Percentiles rank a stretch among this genome's conserved stretches.
These are phyloP conservation scores for Podaxis sp. DNA, from an alignment of 768 basidiomycete genomes.

Conservation along the genomic window DNA sequence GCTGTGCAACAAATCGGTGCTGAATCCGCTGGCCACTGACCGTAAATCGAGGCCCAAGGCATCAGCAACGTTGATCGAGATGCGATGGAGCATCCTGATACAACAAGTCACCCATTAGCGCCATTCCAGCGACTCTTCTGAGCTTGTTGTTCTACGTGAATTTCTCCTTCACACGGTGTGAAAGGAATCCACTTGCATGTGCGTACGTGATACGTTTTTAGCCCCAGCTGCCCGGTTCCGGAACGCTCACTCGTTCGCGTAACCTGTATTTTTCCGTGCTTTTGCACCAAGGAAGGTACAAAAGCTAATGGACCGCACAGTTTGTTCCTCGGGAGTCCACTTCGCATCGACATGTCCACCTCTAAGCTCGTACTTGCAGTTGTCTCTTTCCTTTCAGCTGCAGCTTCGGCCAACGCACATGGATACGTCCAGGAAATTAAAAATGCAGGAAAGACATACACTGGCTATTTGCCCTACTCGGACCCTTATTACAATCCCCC, in stretches of 20 bases:
- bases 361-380: not conserved
- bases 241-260: not conserved
- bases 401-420: conserved; percentile 26
- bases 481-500: conserved; percentile 34
- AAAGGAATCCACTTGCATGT: not conserved
- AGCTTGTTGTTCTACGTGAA: not conserved
- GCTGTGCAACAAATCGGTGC: too few relatives aligned
- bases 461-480: conserved; percentile 37
- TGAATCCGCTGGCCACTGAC: too few relatives aligned
- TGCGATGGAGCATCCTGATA: too few relatives aligned
- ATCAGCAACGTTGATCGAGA: too few relatives aligned
- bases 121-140: too few relatives aligned
- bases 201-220: not conserved
- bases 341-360: not conserved
- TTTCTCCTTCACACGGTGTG: not conserved
- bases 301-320: not conserved
- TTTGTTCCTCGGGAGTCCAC: not conserved
- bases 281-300: not conserved
- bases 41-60: too few relatives aligned
- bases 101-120: too few relatives aligned
- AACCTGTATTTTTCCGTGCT: not conserved
- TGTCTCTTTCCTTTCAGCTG: conserved; percentile 10
- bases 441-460: conserved; percentile 30
- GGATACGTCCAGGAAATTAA: conserved; percentile 40
- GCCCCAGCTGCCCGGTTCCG: not conserved